A percentile compares a stretch with the other conserved stretches of the same genome.
Conservation (phyloP, 441 rosid genomes). For the Biscutella laevigata region DNA sequence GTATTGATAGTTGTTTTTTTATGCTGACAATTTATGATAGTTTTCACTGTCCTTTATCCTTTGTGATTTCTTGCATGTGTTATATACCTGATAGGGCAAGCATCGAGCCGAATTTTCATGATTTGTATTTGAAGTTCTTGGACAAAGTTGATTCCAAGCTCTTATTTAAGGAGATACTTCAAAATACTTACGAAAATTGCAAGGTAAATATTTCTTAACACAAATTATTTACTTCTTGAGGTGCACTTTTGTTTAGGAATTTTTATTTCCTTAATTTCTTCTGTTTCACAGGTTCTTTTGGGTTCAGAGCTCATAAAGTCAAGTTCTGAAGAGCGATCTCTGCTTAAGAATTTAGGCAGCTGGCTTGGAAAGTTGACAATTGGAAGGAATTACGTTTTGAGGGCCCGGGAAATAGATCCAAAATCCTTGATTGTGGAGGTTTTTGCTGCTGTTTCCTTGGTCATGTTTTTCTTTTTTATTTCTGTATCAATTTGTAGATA, state of each 20-base stretch:
- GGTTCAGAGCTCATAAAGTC: conserved; percentile 98
- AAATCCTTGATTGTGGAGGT: conserved; percentile 97
- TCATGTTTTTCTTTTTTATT: not conserved
- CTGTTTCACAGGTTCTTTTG: conserved; percentile 67
- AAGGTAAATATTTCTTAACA: conserved; percentile 45
- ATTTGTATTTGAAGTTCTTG: conserved; percentile 87
- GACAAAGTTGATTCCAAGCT: conserved; percentile 84
- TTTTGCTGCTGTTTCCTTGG: conserved; percentile 6
- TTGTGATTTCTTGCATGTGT: conserved; percentile 1
- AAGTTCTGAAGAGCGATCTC: conserved; percentile 91
- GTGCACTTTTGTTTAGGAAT: not conserved
- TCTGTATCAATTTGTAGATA: not conserved
- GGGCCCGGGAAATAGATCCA: conserved; percentile 97
- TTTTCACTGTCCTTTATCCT: not conserved
- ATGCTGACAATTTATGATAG: not conserved
- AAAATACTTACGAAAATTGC: conserved; percentile 96
- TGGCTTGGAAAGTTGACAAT: conserved; percentile 99
- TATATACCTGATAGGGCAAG: conserved; percentile 66
- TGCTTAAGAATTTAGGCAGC: conserved; percentile 95
- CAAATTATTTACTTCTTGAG: not conserved
- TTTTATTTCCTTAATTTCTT: conserved; percentile 1
- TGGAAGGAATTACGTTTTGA: conserved; percentile 84
- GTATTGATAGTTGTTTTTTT: conserved; percentile 29
- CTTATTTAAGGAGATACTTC: conserved; percentile 79
- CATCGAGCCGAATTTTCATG: conserved; percentile 97